phyloP scores from a whole-genome alignment of 2,329 filamentous ascomycete species.

The Cyanodermella asteris region DNA sequence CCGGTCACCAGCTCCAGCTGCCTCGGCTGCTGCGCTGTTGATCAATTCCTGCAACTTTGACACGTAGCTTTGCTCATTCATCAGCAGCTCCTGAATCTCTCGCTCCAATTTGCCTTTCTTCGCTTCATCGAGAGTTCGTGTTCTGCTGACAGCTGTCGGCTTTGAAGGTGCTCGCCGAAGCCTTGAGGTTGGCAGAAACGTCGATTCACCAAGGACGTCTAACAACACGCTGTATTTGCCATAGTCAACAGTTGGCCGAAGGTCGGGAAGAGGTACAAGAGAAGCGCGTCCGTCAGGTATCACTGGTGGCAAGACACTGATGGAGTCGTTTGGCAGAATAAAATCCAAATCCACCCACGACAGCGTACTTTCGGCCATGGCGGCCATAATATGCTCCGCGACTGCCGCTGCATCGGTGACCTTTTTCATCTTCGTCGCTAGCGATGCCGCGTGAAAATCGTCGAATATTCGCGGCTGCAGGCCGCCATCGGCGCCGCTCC shows the following conservation, averaged over 20 bases:
- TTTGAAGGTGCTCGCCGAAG: conserved; percentile 72
- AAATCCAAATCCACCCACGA: conserved; percentile 77
- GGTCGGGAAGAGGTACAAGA: no score
- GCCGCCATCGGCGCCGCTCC: no score
- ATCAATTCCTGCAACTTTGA: conserved; percentile 69
- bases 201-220: conserved; percentile 57
- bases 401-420: conserved; percentile 58
- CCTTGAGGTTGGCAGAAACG: conserved; percentile 71
- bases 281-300: conserved; percentile 45
- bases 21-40: conserved; percentile 54
- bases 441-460: conserved; percentile 77
- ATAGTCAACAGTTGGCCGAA: conserved; percentile 48
- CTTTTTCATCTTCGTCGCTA: conserved; percentile 65
- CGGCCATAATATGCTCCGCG: conserved; percentile 48
- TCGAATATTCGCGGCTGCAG: conserved; percentile 57
- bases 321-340: conserved; percentile 56
- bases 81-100: conserved; percentile 74
- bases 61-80: conserved; percentile 89
- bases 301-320: conserved; percentile 39
- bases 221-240: conserved; percentile 57
- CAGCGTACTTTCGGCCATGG: conserved; percentile 60
- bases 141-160: conserved; percentile 57
- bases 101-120: conserved; percentile 71
- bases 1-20: conserved; percentile 46
- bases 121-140: conserved; percentile 52